phyloP scores from a whole-genome alignment of 805 yeast species.

The Middelhovenomyces tepae region DNA sequence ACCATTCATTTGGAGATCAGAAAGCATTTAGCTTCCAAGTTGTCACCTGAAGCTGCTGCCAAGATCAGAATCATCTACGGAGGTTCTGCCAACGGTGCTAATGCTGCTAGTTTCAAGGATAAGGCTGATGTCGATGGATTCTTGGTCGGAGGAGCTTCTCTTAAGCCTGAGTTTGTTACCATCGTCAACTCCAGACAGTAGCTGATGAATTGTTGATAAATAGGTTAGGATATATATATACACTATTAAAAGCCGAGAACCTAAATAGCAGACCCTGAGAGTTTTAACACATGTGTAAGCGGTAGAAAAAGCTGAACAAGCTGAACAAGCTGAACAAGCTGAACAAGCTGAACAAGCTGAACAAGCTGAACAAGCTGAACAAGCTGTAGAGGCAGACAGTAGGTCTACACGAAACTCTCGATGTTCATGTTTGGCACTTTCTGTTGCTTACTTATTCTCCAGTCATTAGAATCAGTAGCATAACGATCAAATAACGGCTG shows the following conservation, averaged over 20 bases:
- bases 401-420: too few species aligned
- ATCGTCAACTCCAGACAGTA: conserved; percentile 87
- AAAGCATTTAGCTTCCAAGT: conserved; percentile 64
- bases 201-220: too few species aligned
- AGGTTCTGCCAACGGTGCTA: conserved; percentile 95
- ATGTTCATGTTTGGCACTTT: too few species aligned
- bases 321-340: too few species aligned
- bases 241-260: too few species aligned
- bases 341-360: too few species aligned
- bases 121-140: conserved; percentile 94
- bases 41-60: conserved; percentile 72
- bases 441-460: conserved; percentile 57
- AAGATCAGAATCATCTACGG: conserved; percentile 90
- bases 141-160: conserved; percentile 98
- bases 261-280: too few species aligned
- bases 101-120: conserved; percentile 82
- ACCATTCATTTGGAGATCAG: conserved; percentile 87
- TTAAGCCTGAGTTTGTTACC: conserved; percentile 96
- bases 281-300: too few species aligned
- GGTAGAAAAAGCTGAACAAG: too few species aligned
- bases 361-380: too few species aligned
- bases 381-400: too few species aligned
- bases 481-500: conserved; percentile 61
- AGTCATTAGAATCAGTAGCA: conserved; percentile 53
- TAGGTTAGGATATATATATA: too few species aligned